Percentiles rank a stretch among this genome's conserved stretches.
These are phyloP conservation scores for Saturnispora hagleri DNA, from an alignment of 805 yeast species.

Conservation along the genomic window DNA sequence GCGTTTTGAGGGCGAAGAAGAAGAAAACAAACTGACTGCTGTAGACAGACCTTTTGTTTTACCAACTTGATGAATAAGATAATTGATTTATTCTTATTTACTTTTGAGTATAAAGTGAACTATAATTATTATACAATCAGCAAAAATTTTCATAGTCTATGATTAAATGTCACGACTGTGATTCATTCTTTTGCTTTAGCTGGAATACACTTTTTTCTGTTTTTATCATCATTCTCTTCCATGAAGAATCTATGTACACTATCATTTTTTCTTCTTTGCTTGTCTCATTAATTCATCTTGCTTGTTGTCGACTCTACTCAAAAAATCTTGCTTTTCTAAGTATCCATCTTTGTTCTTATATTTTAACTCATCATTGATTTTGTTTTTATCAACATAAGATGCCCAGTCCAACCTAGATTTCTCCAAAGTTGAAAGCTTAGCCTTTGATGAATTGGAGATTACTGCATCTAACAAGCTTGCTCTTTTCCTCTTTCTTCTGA, in stretches of 20 bases:
- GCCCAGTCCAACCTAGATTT: constrained; percentile 95
- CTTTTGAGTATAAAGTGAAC: neutral
- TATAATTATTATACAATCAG: neutral
- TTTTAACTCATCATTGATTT: constrained; percentile 73
- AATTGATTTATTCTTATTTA: neutral
- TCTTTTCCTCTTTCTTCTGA: constrained; percentile 46
- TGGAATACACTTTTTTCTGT: neutral
- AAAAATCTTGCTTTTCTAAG: constrained; percentile 83
- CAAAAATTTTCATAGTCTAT: neutral
- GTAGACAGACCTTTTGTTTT: constrained; percentile 79
- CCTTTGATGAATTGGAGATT: constrained; percentile 54
- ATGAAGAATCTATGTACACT: neutral
- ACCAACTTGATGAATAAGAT: constrained; percentile 29
- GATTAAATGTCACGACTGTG: too few relatives aligned
- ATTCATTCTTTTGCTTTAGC: neutral
- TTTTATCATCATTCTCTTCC: neutral
- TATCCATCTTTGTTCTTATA: constrained; percentile 84
- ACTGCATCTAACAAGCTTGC: constrained; percentile 73
- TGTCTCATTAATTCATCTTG: constrained; percentile 42
- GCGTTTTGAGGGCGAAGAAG: constrained; percentile 94
- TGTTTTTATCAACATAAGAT: constrained; percentile 78
- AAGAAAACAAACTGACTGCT: constrained; percentile 89
- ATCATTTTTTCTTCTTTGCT: constrained; percentile 19
- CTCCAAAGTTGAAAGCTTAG: constrained; percentile 83
- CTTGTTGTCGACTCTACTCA: constrained; percentile 60